A percentile compares a stretch with the other conserved stretches of the same genome.
Evolutionary conservation across 108 stramenopile species (phyloP).

Genomic region (Nitzschia putrida): DNA sequence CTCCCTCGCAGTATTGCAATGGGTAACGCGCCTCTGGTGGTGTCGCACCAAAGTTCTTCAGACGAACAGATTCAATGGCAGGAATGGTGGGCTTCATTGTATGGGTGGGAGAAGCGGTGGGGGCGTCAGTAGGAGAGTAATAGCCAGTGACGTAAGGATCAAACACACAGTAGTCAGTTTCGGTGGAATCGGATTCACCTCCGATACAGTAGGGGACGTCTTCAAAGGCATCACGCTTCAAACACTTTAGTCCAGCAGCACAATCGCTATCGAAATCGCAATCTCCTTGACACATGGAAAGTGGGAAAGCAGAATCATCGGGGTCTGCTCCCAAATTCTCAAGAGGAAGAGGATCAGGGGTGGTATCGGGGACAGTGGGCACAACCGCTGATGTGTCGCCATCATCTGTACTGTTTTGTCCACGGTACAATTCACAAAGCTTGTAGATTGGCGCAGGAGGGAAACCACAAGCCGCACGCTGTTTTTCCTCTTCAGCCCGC

Average conservation of each 20-base stretch:
- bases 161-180: constrained; percentile 40
- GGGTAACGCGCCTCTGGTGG: constrained; percentile 28
- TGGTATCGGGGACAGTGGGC: not conserved
- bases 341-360: constrained; percentile 26
- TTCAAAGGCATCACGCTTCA: constrained; percentile 37
- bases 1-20: constrained; percentile 30
- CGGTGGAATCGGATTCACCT: constrained; percentile 19
- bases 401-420: constrained; percentile 37
- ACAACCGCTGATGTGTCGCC: constrained; percentile 17
- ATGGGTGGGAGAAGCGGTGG: constrained; percentile 27
- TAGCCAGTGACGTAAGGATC: constrained; percentile 38
- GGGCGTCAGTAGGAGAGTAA: constrained; percentile 16
- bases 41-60: constrained; percentile 28
- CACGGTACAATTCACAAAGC: constrained; percentile 45
- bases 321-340: constrained; percentile 30
- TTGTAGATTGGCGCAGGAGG: constrained; percentile 45
- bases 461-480: constrained; percentile 33
- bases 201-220: constrained; percentile 66
- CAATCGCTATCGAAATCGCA: constrained; percentile 69
- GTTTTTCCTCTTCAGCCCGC: constrained; percentile 40
- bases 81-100: constrained; percentile 28
- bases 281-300: constrained; percentile 59
- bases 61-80: constrained; percentile 12
- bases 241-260: constrained; percentile 49
- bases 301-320: constrained; percentile 32